These are phyloP conservation scores for Lolium multiflorum DNA, from an alignment of 176 grass and related monocot genomes.

Conservation along the genomic window DNA sequence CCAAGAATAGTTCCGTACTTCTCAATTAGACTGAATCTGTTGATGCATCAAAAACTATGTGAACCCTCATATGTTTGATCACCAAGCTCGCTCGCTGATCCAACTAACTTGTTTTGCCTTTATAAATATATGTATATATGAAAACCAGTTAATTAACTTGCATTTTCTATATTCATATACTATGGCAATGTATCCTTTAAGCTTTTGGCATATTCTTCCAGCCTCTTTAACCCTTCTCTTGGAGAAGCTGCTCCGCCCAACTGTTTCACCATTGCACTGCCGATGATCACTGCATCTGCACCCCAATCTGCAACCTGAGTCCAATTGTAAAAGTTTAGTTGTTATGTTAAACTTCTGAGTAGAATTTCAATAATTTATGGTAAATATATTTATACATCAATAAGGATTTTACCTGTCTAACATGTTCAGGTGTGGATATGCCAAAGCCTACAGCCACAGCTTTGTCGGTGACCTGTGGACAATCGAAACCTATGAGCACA, in stretches of 20 bases:
- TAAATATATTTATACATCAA: neutral
- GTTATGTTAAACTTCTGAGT: too few relatives aligned
- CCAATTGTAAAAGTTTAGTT: too few relatives aligned
- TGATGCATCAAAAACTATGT: neutral
- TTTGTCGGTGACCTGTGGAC: slow-evolving; percentile 60
- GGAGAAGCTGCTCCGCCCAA: slow-evolving; percentile 62
- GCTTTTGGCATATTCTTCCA: neutral
- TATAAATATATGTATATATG: neutral
- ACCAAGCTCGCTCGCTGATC: neutral
- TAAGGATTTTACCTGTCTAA: slow-evolving; percentile 59
- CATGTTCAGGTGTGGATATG: slow-evolving; percentile 81
- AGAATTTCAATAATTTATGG: neutral
- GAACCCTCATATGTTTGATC: neutral
- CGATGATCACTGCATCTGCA: slow-evolving; percentile 86
- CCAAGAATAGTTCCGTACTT: neutral
- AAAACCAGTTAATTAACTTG: neutral
- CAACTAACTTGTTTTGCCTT: neutral
- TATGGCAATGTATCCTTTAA: neutral
- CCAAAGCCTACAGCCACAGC: slow-evolving; percentile 88
- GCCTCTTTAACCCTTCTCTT: slow-evolving; percentile 55
- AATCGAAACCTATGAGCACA: neutral
- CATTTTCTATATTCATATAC: neutral
- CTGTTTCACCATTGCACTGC: slow-evolving; percentile 81
- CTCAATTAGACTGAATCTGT: neutral
- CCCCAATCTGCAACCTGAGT: slow-evolving; percentile 81